Base-by-base conservation (phyloP, 192 early-diverging fungal genomes). In the Umbelopsis vinacea region DNA sequence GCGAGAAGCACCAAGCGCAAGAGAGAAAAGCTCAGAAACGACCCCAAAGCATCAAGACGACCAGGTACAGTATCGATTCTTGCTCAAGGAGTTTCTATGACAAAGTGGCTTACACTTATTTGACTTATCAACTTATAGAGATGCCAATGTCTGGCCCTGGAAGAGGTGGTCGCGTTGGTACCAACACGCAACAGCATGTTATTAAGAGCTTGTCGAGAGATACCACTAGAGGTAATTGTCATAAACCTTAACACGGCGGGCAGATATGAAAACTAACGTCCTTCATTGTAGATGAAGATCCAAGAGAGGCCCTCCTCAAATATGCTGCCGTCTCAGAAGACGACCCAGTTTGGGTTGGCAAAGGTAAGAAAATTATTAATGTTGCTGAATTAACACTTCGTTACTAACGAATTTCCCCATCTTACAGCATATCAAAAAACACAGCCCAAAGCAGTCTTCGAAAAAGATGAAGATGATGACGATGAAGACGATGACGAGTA, bases 231-330 rank as follows among this genome's bases (percentile, higher is more conserved):
- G 83, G 83, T 83, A 74, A 52, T 6, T 29, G 12, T 9, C 23
- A 43, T 0, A 24, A 3, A 23, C 14, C 45, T 55, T 7, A 54
- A 55, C 48, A 21, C 23, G 5, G 15, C 35, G 2, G 15, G 15
- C 14, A 15, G 12, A 63, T 0, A 19, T 38, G 29, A 38, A n/a
- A 63, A 37, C n/a, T 63, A 38, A 63, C 33, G 19, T 15, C 15
- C 1, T 17, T 3, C 8, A n/a, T 33, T 15, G 24, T 90, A 54
- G 92, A 95, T 69, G 94, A 96, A 70, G 97, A 99, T 82, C 97
- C 97, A 12, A 82, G 97, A 54, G 96, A 92, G 57, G 97, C 94
- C 4, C 85, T 99, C 72, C 79, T 99, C 35, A 92, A 88, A 70
- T 95, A 94, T 82, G 96, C 97, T 0, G 82, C 87, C 4, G 83